Conservation (phyloP, 306 rosid genomes). For the Vigna hirtella region DNA sequence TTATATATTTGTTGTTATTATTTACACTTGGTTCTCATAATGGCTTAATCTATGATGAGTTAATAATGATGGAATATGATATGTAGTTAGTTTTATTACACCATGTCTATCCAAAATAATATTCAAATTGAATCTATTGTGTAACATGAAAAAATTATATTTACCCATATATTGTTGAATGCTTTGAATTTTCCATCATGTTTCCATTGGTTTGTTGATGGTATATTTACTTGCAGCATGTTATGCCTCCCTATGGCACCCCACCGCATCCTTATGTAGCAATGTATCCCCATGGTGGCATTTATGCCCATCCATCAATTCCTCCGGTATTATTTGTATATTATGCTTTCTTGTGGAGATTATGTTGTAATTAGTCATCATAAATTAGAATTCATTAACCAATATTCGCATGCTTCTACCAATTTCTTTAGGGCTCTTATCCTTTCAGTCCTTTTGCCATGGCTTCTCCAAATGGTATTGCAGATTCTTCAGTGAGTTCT, state of each 20-base stretch:
- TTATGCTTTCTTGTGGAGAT: background rate
- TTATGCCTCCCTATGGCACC: slow-evolving; percentile 17
- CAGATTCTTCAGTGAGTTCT: background rate
- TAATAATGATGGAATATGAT: background rate
- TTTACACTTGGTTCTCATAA: background rate
- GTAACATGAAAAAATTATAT: background rate
- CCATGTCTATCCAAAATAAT: background rate
- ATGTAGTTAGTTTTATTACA: background rate
- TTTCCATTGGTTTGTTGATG: background rate
- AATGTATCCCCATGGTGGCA: slow-evolving; percentile 17
- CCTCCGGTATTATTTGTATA: slow-evolving; percentile 7
- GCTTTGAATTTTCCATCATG: background rate
- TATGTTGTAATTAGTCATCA: background rate
- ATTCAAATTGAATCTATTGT: background rate
- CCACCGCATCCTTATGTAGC: slow-evolving; percentile 5
- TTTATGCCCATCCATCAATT: slow-evolving; percentile 9
- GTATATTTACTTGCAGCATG: background rate
- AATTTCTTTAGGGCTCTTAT: background rate
- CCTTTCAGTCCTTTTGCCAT: slow-evolving; percentile 10
- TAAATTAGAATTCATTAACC: background rate
- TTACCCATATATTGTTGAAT: background rate
- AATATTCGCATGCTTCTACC: background rate
- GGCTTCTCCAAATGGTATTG: slow-evolving; percentile 7
- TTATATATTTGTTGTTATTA: background rate
- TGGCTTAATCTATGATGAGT: background rate